phyloP scores from a whole-genome alignment of 352 stramenopile species.

The Halophytophthora polymorphica region DNA sequence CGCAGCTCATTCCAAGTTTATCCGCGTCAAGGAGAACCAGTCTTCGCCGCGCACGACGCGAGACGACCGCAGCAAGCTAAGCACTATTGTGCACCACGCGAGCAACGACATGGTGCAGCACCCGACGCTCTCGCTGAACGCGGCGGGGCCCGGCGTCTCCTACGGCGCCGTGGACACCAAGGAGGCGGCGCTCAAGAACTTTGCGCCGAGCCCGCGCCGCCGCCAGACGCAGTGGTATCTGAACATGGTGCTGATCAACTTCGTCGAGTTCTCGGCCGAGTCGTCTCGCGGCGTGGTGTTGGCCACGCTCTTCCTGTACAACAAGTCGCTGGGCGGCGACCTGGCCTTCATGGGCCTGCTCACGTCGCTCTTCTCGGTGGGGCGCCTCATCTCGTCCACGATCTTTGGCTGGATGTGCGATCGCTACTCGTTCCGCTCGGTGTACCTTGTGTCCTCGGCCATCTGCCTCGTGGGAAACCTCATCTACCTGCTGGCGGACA shows the following conservation, averaged over 20 bases:
- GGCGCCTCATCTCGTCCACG: constrained; percentile 73
- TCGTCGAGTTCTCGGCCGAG: constrained; percentile 80
- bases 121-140: constrained; percentile 10
- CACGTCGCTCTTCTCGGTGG: constrained; percentile 82
- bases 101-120: constrained; percentile 18
- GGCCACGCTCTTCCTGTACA: constrained; percentile 83
- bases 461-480: constrained; percentile 77
- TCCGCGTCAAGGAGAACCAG: no score
- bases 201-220: constrained; percentile 32
- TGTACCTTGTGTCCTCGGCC: constrained; percentile 74
- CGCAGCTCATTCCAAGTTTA: no score
- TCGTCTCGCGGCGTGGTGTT: constrained; percentile 75
- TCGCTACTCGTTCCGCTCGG: constrained; percentile 72
- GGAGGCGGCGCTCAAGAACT: constrained; percentile 31
- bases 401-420: constrained; percentile 86
- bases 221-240: constrained; percentile 63
- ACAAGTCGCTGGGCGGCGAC: constrained; percentile 70
- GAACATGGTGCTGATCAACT: constrained; percentile 83
- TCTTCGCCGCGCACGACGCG: no score
- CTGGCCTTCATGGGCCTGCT: constrained; percentile 79
- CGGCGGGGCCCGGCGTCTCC: constrained; percentile 7
- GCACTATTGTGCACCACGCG: no score
- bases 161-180: constrained; percentile 27
- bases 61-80: no score
- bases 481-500: constrained; percentile 68